These are phyloP conservation scores for Fusarium neocosmosporiellum DNA, from an alignment of 2,329 filamentous ascomycete genomes.

Conservation along the genomic window DNA sequence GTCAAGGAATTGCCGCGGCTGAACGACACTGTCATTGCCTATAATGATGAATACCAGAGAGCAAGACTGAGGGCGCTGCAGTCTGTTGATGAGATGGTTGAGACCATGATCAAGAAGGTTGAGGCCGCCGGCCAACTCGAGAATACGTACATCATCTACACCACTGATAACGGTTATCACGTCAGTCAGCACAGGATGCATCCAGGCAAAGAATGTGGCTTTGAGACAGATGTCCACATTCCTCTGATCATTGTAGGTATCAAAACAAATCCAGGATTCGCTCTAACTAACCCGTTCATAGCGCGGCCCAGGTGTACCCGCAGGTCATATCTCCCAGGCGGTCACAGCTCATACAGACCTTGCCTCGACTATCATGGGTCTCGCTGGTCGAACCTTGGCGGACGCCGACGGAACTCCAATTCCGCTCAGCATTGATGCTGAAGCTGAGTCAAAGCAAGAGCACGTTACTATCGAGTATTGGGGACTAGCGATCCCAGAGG, in stretches of 20 bases:
- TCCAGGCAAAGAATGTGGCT: conserved; percentile 11
- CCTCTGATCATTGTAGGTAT: background rate
- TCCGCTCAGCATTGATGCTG: background rate
- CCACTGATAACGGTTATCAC: conserved; percentile 24
- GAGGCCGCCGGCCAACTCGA: background rate
- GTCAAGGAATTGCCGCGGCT: background rate
- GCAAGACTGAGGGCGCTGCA: background rate
- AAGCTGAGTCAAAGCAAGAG: background rate
- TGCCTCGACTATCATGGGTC: background rate
- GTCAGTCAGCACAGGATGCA: conserved; percentile 25
- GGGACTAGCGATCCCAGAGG: background rate
- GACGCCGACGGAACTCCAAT: background rate
- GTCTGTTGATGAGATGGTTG: background rate
- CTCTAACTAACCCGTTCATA: background rate
- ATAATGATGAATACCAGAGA: background rate
- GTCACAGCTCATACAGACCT: background rate
- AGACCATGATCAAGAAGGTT: background rate
- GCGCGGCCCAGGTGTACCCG: background rate
- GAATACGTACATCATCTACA: conserved; percentile 23
- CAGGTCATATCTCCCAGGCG: background rate
- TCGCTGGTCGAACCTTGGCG: background rate
- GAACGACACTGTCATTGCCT: background rate
- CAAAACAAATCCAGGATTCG: background rate
- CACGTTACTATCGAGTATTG: background rate
- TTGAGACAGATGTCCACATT: conserved; percentile 4